Base-by-base conservation (phyloP, 2,329 filamentous ascomycete genomes). In the Penicillium olsonii region DNA sequence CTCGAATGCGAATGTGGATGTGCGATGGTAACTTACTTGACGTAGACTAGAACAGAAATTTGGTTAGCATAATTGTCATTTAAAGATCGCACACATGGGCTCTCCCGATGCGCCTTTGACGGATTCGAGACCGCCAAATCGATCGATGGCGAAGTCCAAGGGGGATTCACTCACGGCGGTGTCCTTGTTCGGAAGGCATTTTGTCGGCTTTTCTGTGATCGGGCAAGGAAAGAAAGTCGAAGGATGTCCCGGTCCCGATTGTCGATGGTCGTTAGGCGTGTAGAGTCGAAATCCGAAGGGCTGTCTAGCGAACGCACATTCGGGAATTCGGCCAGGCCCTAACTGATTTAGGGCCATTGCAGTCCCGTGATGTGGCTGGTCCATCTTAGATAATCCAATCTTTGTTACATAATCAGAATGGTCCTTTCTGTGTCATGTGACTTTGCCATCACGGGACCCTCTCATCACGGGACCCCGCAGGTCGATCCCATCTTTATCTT, bases 151-250 rank as follows among this genome's bases (percentile, higher is more conserved):
- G 17, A 19, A 42, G 42, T 34, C 42, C 42, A 37, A n/a, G 55
- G 39, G 57, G 59, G 54, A 48, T 44, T 59, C 51, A 88, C 88
- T 88, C 80, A 92, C 88, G 82, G 87, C 88, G 85, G 85, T 92
- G 87, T 79, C 88, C 88, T 75, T 87, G 82, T 84, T 90, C 87
- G 74, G 88, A 87, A 87, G 87, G 84, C 88, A 94, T 94, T 77
- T 84, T 91, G 86, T 79, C 78, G 78, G 74, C 67, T 63, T 64
- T 60, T 70, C 70, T 71, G 69, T 70, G 67, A 66, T 62, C 68
- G 65, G 67, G 67, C 67, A 69, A 68, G 63, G 61, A 66, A 65
- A 65, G 66, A 60, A 71, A 72, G 67, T 72, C 66, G 65, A 67
- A 68, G 65, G 64, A 65, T 68, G 67, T 68, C 68, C 66, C 66